These are phyloP conservation scores for Helianthus annuus DNA, from an alignment of 129 eudicot genomes.

Conservation along the genomic window HanXRQr2.0-SUNRISE NC_035437.2:170651194-170651693, in stretches of 20 bases:
- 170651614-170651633: too few species aligned
- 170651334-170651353: background rate
- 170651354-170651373: background rate
- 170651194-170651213: conserved; percentile 95
- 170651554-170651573: too few species aligned
- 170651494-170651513: background rate
- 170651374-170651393: background rate
- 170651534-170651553: background rate
- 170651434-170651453: background rate
- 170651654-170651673: too few species aligned
- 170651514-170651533: background rate
- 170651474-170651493: background rate
- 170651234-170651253: conserved; percentile 1
- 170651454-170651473: background rate
- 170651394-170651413: background rate
- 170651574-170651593: too few species aligned
- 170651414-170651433: background rate
- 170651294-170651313: background rate
- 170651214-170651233: conserved; percentile 92
- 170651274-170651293: background rate
- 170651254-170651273: background rate
- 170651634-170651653: too few species aligned
- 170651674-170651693: too few species aligned
- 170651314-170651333: background rate
- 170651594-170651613: too few species aligned